Percentiles rank a stretch among this genome's conserved stretches.
phyloP scores from a whole-genome alignment of 345 rosid species.

The Xanthoceras sorbifolium region DNA sequence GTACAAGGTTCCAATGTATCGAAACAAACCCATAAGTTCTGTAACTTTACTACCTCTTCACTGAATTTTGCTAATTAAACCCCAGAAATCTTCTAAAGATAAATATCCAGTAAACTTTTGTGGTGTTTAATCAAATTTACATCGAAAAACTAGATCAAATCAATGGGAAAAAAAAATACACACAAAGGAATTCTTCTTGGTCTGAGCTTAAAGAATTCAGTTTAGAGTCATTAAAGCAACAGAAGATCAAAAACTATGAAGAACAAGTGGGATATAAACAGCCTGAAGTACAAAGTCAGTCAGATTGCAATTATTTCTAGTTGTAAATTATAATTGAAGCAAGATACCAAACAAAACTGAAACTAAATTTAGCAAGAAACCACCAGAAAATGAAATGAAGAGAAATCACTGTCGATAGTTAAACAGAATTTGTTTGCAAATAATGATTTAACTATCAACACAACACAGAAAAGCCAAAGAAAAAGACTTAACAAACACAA shows the following conservation, averaged over 20 bases:
- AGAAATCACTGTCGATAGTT: neutral
- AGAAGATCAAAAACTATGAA: neutral
- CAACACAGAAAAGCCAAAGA: neutral
- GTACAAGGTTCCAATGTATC: constrained; percentile 15
- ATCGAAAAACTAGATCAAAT: neutral
- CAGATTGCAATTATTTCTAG: neutral
- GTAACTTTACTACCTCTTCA: neutral
- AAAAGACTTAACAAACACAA: neutral
- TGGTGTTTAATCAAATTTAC: neutral
- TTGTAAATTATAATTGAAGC: neutral
- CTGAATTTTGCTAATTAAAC: neutral
- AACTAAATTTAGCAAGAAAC: neutral
- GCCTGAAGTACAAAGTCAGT: neutral
- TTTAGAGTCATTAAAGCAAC: neutral
- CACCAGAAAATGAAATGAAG: neutral
- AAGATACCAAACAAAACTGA: neutral
- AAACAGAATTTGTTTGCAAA: neutral
- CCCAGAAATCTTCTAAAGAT: neutral
- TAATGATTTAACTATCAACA: too few species aligned
- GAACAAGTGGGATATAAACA: neutral
- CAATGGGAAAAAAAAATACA: neutral
- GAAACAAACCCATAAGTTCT: constrained; percentile 31
- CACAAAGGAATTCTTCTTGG: neutral
- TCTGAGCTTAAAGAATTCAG: neutral
- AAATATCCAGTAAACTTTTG: neutral